Conservation (phyloP, 2,329 filamentous ascomycete species). For the Lojkania enalia region DNA sequence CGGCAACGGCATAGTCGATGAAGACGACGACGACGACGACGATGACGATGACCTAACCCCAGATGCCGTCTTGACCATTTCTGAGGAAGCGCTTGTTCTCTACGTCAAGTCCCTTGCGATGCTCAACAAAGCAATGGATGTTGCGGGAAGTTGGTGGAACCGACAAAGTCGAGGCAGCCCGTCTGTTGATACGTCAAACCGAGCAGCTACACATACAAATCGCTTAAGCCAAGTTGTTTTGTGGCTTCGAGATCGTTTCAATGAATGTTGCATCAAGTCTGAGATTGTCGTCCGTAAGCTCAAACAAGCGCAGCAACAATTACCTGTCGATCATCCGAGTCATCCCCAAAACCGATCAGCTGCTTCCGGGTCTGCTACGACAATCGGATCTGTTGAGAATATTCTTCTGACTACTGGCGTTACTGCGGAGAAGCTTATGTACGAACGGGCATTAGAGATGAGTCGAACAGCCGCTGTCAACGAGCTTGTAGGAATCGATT, state of each 20-base stretch:
- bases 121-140: constrained; percentile 92
- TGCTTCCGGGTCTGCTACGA: constrained; percentile 60
- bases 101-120: constrained; percentile 94
- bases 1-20: constrained; percentile 55
- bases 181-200: constrained; percentile 45
- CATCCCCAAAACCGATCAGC: constrained; percentile 78
- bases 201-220: constrained; percentile 55
- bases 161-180: constrained; percentile 71
- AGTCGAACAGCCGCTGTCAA: constrained; percentile 91
- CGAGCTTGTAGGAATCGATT: constrained; percentile 89
- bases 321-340: constrained; percentile 82
- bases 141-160: constrained; percentile 89
- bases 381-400: constrained; percentile 70
- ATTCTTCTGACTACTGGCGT: constrained; percentile 85
- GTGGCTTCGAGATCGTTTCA: constrained; percentile 92
- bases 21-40: constrained; percentile 55
- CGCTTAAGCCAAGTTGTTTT: constrained; percentile 93
- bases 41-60: constrained; percentile 80
- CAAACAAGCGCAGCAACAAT: constrained; percentile 78
- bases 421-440: constrained; percentile 96
- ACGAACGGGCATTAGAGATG: constrained; percentile 96
- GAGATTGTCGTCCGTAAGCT: constrained; percentile 90
- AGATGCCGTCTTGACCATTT: constrained; percentile 83
- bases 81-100: constrained; percentile 91
- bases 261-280: constrained; percentile 94